phyloP scores from a whole-genome alignment of 1,284 basidiomycete species.

The Lignosus rhinocerotis region DNA sequence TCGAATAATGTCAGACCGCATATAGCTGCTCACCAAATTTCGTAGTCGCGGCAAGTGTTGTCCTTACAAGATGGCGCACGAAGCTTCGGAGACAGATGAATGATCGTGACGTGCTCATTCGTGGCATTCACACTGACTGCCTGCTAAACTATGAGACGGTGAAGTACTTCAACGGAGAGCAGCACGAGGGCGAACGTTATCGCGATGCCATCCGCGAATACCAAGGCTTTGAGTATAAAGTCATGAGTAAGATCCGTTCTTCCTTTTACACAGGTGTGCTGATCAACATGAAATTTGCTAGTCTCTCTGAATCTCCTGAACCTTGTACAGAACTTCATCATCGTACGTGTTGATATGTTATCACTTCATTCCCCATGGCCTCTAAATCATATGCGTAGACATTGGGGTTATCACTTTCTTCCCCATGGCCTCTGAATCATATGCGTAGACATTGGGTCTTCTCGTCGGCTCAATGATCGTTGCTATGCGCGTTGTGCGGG shows the following conservation, averaged over 20 bases:
- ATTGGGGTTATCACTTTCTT: slow-evolving; percentile 40
- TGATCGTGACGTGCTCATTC: slow-evolving; percentile 71
- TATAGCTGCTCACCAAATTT: slow-evolving; percentile 13
- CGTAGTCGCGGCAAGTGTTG: slow-evolving; percentile 61
- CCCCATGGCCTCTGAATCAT: neutral
- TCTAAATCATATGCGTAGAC: slow-evolving; percentile 43
- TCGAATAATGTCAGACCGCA: neutral
- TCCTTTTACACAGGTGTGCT: neutral
- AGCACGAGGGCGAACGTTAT: slow-evolving; percentile 78
- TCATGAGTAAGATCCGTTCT: slow-evolving; percentile 49
- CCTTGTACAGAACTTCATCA: slow-evolving; percentile 78
- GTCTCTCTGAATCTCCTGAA: slow-evolving; percentile 74
- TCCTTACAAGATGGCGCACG: slow-evolving; percentile 73
- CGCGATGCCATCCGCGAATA: slow-evolving; percentile 74
- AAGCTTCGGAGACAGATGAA: slow-evolving; percentile 75
- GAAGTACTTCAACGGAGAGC: slow-evolving; percentile 84
- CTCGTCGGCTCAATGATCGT: slow-evolving; percentile 80
- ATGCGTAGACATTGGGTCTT: slow-evolving; percentile 64
- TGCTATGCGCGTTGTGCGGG: slow-evolving; percentile 60
- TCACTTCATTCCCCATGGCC: neutral
- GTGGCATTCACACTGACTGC: slow-evolving; percentile 80
- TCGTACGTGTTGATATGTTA: slow-evolving; percentile 43
- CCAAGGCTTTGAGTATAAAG: slow-evolving; percentile 73
- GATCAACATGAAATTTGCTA: slow-evolving; percentile 28
- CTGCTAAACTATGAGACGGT: slow-evolving; percentile 84